Base-by-base conservation (phyloP, 106 monocot genomes). In the Cymbidium sinense region DNA sequence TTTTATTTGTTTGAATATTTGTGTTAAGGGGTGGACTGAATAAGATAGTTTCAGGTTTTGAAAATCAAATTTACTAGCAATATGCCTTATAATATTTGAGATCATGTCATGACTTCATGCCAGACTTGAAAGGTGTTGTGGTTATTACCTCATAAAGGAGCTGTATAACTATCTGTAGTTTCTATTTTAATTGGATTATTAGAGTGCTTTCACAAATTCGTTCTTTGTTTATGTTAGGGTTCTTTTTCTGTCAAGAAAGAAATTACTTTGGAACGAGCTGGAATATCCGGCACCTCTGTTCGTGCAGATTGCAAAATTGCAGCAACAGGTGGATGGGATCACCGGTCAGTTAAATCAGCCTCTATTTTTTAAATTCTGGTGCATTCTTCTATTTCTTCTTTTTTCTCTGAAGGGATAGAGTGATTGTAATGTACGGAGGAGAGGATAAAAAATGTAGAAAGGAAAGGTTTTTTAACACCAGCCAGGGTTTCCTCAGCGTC, bases 301-400 rank as follows among this genome's bases (percentile, higher is more conserved):
- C 84, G 98, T 73, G 79, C 76, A 70, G 98, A 94, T 79, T 84
- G 82, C 75, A 94, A 94, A 85, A 94, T 98, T 83, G 90, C 88
- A 65, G 94, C 98, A 76, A 90, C 94, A 69, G 94, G 94, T 81
- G 94, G 98, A 84, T 98, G 98, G 98, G 98, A 98, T 86, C 88
- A 94, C 73, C 88, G 94, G 98, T 98, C 37, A 67, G 23, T 44
- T 78, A 37, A 44, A 43, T 74, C 15, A 44, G 44, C 71, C 5
- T 20, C n/a, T 20, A 20, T 31, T 71, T 76, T 64, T 31, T 67
- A 67, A 67, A 67, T 31, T 58, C n/a, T 58, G 47, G 31, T 67
- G 67, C 67, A 67, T 67, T 13, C 37, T 13, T 47, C 13, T n/a
- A n/a, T n/a, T n/a, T n/a, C n/a, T 31, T 67, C 13, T 67, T 65